phyloP scores from a whole-genome alignment of 208 protist genomes.

The Kentomonas sorsogonicus region DNA sequence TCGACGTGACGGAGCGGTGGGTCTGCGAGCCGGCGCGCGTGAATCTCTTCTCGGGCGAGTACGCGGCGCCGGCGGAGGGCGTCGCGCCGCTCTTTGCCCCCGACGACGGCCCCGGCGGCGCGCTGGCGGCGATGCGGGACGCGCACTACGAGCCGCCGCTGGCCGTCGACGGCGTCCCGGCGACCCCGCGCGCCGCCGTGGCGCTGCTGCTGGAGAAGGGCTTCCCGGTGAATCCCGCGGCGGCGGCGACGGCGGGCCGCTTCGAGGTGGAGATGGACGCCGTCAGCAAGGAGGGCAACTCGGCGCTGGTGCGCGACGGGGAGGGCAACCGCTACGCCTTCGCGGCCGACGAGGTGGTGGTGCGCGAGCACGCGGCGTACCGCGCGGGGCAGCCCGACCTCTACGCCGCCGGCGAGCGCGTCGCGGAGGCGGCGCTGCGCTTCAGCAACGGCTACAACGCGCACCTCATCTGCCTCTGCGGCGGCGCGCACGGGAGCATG shows the following conservation, averaged over 20 bases:
- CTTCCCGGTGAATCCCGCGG: too few relatives aligned
- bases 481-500: slow-evolving; percentile 11
- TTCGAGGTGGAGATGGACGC: too few relatives aligned
- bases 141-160: too few relatives aligned
- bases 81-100: slow-evolving; percentile 26
- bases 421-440: slow-evolving; percentile 14
- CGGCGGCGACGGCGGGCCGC: too few relatives aligned
- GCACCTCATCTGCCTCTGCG: slow-evolving; percentile 20
- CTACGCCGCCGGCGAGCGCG: background rate
- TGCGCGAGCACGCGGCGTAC: too few relatives aligned
- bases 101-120: slow-evolving; percentile 3
- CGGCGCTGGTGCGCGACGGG: too few relatives aligned
- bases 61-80: slow-evolving; percentile 16
- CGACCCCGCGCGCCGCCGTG: too few relatives aligned
- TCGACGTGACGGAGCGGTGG: slow-evolving; percentile 7
- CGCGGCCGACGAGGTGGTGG: background rate
- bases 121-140: background rate
- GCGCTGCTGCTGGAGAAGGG: too few relatives aligned
- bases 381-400: background rate
- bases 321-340: background rate
- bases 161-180: too few relatives aligned
- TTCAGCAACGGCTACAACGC: slow-evolving; percentile 32
- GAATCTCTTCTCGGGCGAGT: slow-evolving; percentile 36
- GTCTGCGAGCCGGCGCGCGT: background rate
- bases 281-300: too few relatives aligned